Evolutionary conservation across 805 yeast genomes (phyloP).

Genomic region (Candida lessepsii): DNA sequence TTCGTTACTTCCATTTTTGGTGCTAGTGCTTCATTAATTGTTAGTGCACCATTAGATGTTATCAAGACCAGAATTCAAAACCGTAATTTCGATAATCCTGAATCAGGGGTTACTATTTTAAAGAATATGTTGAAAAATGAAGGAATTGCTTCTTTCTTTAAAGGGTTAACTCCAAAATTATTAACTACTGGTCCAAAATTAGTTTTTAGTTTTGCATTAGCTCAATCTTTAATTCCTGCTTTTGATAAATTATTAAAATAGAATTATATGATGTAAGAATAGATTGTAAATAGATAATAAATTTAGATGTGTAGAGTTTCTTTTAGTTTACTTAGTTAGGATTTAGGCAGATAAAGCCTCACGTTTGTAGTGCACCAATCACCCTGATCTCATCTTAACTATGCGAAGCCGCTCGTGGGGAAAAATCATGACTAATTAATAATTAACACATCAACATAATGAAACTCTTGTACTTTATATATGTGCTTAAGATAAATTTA

Average conservation of each 20-base stretch:
- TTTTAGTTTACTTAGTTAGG: no score
- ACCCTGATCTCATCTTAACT: no score
- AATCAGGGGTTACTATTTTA: conserved; percentile 87
- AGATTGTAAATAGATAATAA: not conserved
- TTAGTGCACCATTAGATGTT: conserved; percentile 96
- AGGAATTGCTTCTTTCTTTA: conserved; percentile 87
- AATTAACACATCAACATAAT: conserved; percentile 15
- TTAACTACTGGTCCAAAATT: conserved; percentile 97
- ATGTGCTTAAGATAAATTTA: conserved; percentile 37
- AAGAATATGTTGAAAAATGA: conserved; percentile 92
- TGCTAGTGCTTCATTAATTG: conserved; percentile 94
- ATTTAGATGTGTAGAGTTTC: no score
- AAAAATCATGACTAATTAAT: not conserved
- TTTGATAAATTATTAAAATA: conserved; percentile 68
- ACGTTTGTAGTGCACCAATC: no score
- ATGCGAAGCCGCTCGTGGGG: not conserved
- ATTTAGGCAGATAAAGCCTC: no score
- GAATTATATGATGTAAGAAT: not conserved
- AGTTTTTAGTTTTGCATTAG: conserved; percentile 96
- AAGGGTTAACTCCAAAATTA: conserved; percentile 94
- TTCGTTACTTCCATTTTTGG: conserved; percentile 93
- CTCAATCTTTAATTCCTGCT: conserved; percentile 95
- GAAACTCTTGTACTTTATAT: conserved; percentile 35
- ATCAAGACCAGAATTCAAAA: conserved; percentile 98
- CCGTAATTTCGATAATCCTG: conserved; percentile 92